Base-by-base conservation (phyloP, 768 basidiomycete genomes). In the Collybiopsis confluens region DNA sequence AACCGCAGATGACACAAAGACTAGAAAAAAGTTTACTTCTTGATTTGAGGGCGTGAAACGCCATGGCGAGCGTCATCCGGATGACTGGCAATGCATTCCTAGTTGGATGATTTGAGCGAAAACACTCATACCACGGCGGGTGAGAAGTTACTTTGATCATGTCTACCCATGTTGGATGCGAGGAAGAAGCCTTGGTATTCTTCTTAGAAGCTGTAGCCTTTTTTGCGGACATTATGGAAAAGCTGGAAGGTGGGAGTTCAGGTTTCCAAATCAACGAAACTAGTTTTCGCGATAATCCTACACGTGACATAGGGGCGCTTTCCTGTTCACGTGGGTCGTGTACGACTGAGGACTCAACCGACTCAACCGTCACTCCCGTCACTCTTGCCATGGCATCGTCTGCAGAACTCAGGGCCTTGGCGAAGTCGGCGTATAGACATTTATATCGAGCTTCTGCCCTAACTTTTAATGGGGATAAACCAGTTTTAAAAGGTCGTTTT, bases 1-100 rank as follows among this genome's bases (percentile, higher is more conserved):
- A 30, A 37, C 20, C 26, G 33, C 48, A 46, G 20, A 23, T 45
- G 56, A 53, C 52, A 9, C 15, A 18, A 35, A 8, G 2, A 23
- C 13, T 8, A 13, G 15, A 28, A 9, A 23, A 58, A 23, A 33
- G 40, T 61, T 55, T 75, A 95, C 89, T 91, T 96, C 84, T 97
- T 97, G 75, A 97, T 94, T 63, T 86, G 81, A 52, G 86, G 90
- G 45, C 95, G 86, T 60, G 92, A 95, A 57, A 95, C 93, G 61
- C 92, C 93, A 54, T 67, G 68, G 54, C 92, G 88, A 54, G 87
- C 81, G 58, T 92, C 90, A 28, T 92, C 90, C 6, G 79, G 79
- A 69, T 84, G 72, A 52, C 73, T 77, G 57, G 77, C 70, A 68
- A 96, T 90, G 62, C 90, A 92, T 74, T 94, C 92, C 92, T 94